phyloP scores from a whole-genome alignment of 2,329 filamentous ascomycete genomes.

The Tolypocladium nubicola region DNA sequence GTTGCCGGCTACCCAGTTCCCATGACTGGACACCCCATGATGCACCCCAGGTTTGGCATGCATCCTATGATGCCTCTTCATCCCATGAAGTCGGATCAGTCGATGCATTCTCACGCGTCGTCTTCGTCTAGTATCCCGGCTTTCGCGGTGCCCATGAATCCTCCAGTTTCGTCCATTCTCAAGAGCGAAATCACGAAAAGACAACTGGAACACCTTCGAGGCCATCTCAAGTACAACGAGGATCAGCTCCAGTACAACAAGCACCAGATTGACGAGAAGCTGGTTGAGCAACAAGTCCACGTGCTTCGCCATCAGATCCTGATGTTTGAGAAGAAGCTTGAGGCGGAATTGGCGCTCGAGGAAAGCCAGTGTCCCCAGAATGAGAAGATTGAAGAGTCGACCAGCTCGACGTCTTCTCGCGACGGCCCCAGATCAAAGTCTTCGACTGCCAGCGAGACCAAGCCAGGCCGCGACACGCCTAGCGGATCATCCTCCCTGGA shows the following conservation, averaged over 20 bases:
- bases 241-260: constrained; percentile 51
- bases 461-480: constrained; percentile 5
- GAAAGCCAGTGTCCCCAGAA: constrained; percentile 28
- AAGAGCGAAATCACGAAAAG: constrained; percentile 51
- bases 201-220: constrained; percentile 41
- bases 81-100: constrained; percentile 6
- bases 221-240: constrained; percentile 44
- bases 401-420: constrained; percentile 7
- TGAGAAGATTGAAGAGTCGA: constrained; percentile 13
- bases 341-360: constrained; percentile 35
- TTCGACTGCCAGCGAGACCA: constrained; percentile 7
- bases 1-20: constrained; percentile 15
- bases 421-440: constrained; percentile 5
- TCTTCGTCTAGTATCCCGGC: constrained; percentile 7
- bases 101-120: constrained; percentile 7
- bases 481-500: constrained; percentile 7
- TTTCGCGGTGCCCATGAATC: constrained; percentile 13
- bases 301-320: constrained; percentile 34
- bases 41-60: constrained; percentile 8
- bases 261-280: constrained; percentile 49
- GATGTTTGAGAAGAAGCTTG: constrained; percentile 36
- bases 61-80: constrained; percentile 13
- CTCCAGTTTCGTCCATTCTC: constrained; percentile 47
- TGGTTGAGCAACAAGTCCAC: constrained; percentile 32
- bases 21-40: constrained; percentile 12